Percentiles rank a stretch among this genome's conserved stretches.
Evolutionary conservation across 306 rosid species (phyloP).

Genomic region (Ziziphus jujuba): DNA sequence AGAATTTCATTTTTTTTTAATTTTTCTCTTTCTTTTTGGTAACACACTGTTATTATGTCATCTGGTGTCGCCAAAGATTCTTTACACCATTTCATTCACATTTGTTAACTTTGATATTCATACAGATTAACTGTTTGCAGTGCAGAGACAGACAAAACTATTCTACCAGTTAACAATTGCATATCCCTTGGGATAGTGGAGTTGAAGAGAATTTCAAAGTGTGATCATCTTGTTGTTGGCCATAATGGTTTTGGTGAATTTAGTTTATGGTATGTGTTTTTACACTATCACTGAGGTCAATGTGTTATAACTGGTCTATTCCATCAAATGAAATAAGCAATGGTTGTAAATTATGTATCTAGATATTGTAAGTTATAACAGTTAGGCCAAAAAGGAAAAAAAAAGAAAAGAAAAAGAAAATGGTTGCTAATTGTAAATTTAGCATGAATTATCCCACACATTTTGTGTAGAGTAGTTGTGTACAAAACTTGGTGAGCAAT

Average conservation of each 20-base stretch:
- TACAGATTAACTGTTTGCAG: constrained; percentile 48
- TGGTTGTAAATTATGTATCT: background rate
- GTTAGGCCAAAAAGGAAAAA: too few species aligned
- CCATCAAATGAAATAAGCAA: background rate
- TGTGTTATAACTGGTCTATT: background rate
- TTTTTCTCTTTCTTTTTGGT: too few species aligned
- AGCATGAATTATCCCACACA: background rate
- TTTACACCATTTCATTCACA: background rate
- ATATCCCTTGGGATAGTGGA: constrained; percentile 74
- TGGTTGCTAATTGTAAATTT: constrained; percentile 4
- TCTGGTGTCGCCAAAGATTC: background rate
- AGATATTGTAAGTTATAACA: background rate
- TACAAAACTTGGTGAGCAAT: too few species aligned
- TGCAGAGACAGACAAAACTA: constrained; percentile 44
- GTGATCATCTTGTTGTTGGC: constrained; percentile 64
- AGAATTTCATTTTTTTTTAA: background rate
- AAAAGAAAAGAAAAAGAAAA: background rate
- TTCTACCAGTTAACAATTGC: constrained; percentile 49
- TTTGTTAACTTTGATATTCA: background rate
- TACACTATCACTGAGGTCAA: background rate
- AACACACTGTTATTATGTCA: background rate
- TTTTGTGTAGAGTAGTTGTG: too few species aligned
- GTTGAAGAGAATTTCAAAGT: constrained; percentile 68
- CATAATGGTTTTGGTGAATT: constrained; percentile 66
- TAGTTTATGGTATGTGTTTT: constrained; percentile 70